Percentiles rank a stretch among this genome's conserved stretches.
These are phyloP conservation scores for Wickerhamiella qilinensis DNA, from an alignment of 805 yeast genomes.

Conservation along the genomic window DNA sequence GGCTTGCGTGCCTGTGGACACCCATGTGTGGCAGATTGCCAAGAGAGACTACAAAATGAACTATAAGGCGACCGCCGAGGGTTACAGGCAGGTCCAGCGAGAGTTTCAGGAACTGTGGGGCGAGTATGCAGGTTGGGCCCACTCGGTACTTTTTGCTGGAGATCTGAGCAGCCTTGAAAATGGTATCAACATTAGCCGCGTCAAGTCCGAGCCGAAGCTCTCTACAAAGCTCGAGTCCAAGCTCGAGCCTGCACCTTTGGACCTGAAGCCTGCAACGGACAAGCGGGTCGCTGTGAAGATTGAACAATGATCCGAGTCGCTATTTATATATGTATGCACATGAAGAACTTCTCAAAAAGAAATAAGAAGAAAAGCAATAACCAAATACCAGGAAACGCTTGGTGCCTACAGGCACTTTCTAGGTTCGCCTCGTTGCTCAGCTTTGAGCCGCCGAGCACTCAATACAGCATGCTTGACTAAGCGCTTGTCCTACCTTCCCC, in stretches of 20 bases:
- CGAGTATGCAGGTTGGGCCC: constrained; percentile 96
- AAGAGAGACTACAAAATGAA: constrained; percentile 54
- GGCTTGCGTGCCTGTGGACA: constrained; percentile 85
- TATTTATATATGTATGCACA: no score
- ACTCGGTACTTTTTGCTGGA: constrained; percentile 78
- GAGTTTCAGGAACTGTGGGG: constrained; percentile 67
- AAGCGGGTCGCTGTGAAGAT: no score
- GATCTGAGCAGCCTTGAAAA: constrained; percentile 59
- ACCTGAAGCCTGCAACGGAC: no score
- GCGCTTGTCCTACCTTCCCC: not conserved
- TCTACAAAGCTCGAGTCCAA: not conserved
- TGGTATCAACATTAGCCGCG: constrained; percentile 32
- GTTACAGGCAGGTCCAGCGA: constrained; percentile 40
- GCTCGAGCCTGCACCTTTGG: no score
- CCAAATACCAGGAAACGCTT: no score
- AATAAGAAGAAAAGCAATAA: no score
- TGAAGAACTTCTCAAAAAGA: no score
- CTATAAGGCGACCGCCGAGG: constrained; percentile 24
- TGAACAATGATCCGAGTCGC: no score
- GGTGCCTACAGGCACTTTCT: no score
- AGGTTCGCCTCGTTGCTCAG: no score
- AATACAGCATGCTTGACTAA: not conserved
- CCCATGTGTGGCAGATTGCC: constrained; percentile 86
- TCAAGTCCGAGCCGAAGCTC: not conserved
- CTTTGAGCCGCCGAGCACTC: no score